Conservation (phyloP, 768 basidiomycete species). For the Symmetrospora coprosmae region DNA sequence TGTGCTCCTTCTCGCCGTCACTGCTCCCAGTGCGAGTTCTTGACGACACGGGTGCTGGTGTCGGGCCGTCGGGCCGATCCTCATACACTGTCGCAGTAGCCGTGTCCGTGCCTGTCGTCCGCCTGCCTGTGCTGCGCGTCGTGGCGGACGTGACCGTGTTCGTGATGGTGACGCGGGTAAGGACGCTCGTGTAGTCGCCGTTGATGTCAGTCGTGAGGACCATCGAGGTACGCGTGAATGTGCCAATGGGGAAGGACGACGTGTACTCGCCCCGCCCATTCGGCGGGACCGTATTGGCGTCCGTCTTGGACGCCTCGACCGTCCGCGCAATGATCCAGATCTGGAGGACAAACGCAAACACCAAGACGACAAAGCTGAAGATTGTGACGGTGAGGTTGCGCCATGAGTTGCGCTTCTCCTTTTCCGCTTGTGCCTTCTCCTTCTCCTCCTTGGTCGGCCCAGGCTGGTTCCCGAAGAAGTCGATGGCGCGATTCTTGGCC, state of each 20-base stretch:
- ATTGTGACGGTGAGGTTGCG: slow-evolving; percentile 3
- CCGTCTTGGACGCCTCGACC: neutral
- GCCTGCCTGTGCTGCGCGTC: neutral
- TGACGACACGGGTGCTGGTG: too few relatives aligned
- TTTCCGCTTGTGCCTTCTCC: neutral
- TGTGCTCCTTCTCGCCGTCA: too few relatives aligned
- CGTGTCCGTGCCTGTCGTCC: too few relatives aligned
- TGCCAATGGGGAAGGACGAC: neutral
- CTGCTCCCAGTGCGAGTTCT: too few relatives aligned
- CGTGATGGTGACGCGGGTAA: too few relatives aligned
- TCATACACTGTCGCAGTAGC: too few relatives aligned
- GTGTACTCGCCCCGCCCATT: neutral
- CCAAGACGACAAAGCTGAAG: neutral
- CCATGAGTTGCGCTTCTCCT: slow-evolving; percentile 2
- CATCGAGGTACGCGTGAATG: neutral
- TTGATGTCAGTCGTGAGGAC: too few relatives aligned
- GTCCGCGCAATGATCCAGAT: slow-evolving; percentile 9
- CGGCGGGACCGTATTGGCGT: neutral
- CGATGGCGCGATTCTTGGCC: neutral
- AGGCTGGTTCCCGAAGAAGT: neutral
- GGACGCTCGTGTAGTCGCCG: too few relatives aligned
- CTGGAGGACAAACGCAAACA: neutral
- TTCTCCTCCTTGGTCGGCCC: neutral
- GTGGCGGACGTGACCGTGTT: neutral
- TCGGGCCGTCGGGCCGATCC: too few relatives aligned